phyloP scores from a whole-genome alignment of 768 basidiomycete species.

The Suillus paluster region DNA sequence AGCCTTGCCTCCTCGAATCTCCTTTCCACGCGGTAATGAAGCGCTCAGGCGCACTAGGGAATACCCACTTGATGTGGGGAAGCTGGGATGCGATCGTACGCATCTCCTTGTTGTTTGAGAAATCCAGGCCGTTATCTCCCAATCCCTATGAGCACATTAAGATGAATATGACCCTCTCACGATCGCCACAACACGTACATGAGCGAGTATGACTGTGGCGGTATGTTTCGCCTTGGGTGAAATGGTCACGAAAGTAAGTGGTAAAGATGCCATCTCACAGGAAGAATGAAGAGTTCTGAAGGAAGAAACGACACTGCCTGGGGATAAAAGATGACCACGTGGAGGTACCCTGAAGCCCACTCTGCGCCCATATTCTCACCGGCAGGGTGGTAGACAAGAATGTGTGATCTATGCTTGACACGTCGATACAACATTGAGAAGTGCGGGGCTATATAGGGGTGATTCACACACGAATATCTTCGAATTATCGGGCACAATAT shows the following conservation, averaged over 20 bases:
- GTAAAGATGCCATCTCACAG: neutral
- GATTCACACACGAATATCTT: neutral
- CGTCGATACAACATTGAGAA: neutral
- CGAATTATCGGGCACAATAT: neutral
- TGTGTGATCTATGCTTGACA: neutral
- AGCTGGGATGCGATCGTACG: conserved; percentile 39
- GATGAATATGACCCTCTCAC: conserved; percentile 5
- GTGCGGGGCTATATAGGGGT: neutral
- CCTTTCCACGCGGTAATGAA: conserved; percentile 69
- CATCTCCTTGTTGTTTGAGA: conserved; percentile 33
- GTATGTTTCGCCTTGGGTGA: conserved; percentile 65
- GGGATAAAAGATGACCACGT: neutral
- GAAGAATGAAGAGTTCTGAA: neutral
- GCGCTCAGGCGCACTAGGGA: conserved; percentile 61
- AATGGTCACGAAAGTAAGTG: conserved; percentile 54
- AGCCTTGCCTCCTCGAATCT: conserved; percentile 48
- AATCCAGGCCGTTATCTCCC: conserved; percentile 76
- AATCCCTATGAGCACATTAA: conserved; percentile 54
- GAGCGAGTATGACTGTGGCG: conserved; percentile 84
- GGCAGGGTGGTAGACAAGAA: neutral
- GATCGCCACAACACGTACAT: conserved; percentile 51
- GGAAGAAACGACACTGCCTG: neutral
- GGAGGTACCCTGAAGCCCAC: neutral
- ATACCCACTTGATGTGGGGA: conserved; percentile 81
- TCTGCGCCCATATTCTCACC: neutral